Percentiles rank a stretch among this genome's conserved stretches.
These are phyloP conservation scores for Apiospora arundinis DNA, from an alignment of 2,329 filamentous ascomycete species.

Conservation along the genomic window DNA sequence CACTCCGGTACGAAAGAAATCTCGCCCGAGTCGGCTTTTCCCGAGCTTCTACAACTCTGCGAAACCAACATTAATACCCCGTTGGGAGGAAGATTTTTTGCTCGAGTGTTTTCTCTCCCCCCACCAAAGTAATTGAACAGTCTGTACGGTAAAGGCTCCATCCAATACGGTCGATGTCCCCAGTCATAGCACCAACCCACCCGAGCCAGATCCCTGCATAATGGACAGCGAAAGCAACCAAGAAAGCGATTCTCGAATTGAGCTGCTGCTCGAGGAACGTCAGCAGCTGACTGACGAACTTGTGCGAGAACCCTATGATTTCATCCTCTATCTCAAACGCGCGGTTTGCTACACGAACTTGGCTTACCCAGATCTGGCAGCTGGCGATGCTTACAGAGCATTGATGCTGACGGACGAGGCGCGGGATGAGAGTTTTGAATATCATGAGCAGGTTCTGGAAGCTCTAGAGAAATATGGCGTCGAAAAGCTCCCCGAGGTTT, in stretches of 20 bases:
- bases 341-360: slow-evolving; percentile 75
- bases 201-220: slow-evolving; percentile 11
- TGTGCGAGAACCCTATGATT: slow-evolving; percentile 61
- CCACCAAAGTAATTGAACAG: not conserved
- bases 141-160: slow-evolving; percentile 10
- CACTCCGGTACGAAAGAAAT: slow-evolving; percentile 5
- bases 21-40: not conserved
- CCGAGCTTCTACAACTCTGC: slow-evolving; percentile 2
- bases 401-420: slow-evolving; percentile 87
- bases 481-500: slow-evolving; percentile 49
- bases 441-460: slow-evolving; percentile 71
- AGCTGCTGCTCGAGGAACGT: slow-evolving; percentile 59
- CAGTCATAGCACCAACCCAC: slow-evolving; percentile 15
- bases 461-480: slow-evolving; percentile 51
- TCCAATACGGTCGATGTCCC: slow-evolving; percentile 11
- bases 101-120: not conserved
- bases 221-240: slow-evolving; percentile 34
- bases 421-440: slow-evolving; percentile 80
- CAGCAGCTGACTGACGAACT: slow-evolving; percentile 63
- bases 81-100: slow-evolving; percentile 4
- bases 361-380: slow-evolving; percentile 88
- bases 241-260: slow-evolving; percentile 47
- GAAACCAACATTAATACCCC: not conserved
- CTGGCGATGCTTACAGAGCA: slow-evolving; percentile 88
- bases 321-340: slow-evolving; percentile 71